Conservation (phyloP, 352 stramenopile species). For the Pythium graminicola region DNA sequence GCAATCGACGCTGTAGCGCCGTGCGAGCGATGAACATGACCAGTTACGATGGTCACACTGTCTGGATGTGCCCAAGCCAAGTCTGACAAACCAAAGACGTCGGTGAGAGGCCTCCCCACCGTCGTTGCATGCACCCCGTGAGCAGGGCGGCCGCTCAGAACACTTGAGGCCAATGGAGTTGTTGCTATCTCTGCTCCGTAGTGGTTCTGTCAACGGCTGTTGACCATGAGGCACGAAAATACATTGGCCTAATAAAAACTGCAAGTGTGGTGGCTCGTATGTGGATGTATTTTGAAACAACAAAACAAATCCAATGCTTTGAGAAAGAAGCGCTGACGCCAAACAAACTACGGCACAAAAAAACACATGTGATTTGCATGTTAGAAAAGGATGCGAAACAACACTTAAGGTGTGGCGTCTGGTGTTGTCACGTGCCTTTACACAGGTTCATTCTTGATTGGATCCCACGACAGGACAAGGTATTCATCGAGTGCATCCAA, state of each 20-base stretch:
- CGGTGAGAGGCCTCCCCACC: neutral
- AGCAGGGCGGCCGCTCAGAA: too few relatives aligned
- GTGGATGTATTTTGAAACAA: too few relatives aligned
- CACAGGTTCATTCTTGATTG: constrained; percentile 38
- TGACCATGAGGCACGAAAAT: too few relatives aligned
- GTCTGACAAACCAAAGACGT: neutral
- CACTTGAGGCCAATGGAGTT: too few relatives aligned
- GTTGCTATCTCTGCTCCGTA: too few relatives aligned
- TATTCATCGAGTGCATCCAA: constrained; percentile 43
- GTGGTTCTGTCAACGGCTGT: too few relatives aligned
- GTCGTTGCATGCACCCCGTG: too few relatives aligned
- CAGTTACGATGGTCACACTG: neutral
- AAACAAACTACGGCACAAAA: too few relatives aligned
- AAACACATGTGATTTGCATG: neutral
- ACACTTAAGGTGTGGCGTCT: neutral
- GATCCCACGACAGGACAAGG: constrained; percentile 49
- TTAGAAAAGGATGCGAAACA: neutral
- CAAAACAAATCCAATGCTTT: too few relatives aligned
- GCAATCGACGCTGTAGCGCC: constrained; percentile 10
- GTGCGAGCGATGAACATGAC: constrained; percentile 15
- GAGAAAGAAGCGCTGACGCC: too few relatives aligned
- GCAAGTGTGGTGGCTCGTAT: too few relatives aligned
- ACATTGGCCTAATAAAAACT: too few relatives aligned
- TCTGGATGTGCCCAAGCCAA: neutral
- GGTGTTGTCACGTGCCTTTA: constrained; percentile 8